These are phyloP conservation scores for Neurospora sp. DNA, from an alignment of 495 filamentous ascomycete genomes.

Conservation along the genomic window DNA sequence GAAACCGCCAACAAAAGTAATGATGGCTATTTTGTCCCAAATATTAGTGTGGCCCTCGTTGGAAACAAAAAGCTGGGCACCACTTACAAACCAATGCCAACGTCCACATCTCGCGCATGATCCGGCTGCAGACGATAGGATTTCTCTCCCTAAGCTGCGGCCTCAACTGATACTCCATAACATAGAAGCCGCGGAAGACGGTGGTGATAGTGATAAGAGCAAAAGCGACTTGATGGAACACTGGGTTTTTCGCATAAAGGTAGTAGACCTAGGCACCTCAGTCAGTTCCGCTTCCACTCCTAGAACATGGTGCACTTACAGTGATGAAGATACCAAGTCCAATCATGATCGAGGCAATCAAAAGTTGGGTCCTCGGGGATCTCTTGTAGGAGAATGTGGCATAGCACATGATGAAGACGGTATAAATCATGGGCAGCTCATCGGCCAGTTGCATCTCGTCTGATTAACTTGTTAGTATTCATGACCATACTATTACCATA, in stretches of 20 bases:
- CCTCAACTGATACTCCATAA: constrained; percentile 76
- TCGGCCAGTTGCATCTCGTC: constrained; percentile 97
- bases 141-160: constrained; percentile 41
- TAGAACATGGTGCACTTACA: constrained; percentile 19
- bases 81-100: constrained; percentile 34
- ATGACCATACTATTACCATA: neutral
- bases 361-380: constrained; percentile 39
- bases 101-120: constrained; percentile 67
- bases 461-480: constrained; percentile 25
- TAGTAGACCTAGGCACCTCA: constrained; percentile 53
- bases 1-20: constrained; percentile 75
- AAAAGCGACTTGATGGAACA: constrained; percentile 87
- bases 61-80: neutral
- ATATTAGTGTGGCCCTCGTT: neutral
- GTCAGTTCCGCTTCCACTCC: neutral
- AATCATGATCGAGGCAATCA: constrained; percentile 52
- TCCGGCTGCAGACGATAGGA: constrained; percentile 48
- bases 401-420: constrained; percentile 78
- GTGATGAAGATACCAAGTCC: constrained; percentile 71
- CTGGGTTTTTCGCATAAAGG: constrained; percentile 83
- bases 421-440: constrained; percentile 97
- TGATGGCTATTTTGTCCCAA: constrained; percentile 38
- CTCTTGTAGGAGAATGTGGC: constrained; percentile 72
- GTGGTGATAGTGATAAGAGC: constrained; percentile 69
- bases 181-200: constrained; percentile 72